Base-by-base conservation (phyloP, 352 stramenopile genomes). In the Phytophthora sansomeana region DNA sequence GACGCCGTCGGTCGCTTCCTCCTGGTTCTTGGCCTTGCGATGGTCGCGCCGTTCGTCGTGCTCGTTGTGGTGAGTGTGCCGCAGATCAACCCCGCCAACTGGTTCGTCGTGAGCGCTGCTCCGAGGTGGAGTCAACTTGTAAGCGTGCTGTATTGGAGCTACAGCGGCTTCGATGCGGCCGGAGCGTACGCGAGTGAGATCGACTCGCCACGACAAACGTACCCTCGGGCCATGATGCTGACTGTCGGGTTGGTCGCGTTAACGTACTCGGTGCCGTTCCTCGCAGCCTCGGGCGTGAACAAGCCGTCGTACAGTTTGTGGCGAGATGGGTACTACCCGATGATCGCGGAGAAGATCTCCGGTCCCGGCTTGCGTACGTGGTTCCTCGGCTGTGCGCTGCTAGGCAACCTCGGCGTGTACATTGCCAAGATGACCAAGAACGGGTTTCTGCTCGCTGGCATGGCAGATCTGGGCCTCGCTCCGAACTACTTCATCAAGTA, bases 81-180 rank as follows among this genome's bases (percentile, higher is more conserved):
- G 19, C 79, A 89, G 55, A 82, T 94, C 30, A 38, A 91, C 19
- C 56, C 73, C 2, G 41, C 53, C 39, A 83, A 91, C 53, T 91
- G 86, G 83, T 80, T 94, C 36, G 65, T 90, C 48, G 70, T 92
- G 33, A 78, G 83, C 33, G 69, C 75, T 13, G 50, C 87, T 64
- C 67, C 69, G 16, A 58, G 36, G 4, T 98, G 91, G 91, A 83
- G 83, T 48, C 84, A 91, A 33, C 94, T 97, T 17, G 49, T 98
- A 8, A 98, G 98, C 69, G 93, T 97, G 28, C 67, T 99, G 19
- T 99, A 98, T 73, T 99, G 96, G 96, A 98, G 97, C 77, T 93
- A 98, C 58, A 98, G 97, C 65, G 95, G 90, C 21, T 99, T 98
- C 64, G 97, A 99, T 63, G 84, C 77, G n/a, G 95, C 91, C 0